A percentile compares a stretch with the other conserved stretches of the same genome.
phyloP scores from a whole-genome alignment of 805 yeast species.

The Metschnikowia santaceciliae region DNA sequence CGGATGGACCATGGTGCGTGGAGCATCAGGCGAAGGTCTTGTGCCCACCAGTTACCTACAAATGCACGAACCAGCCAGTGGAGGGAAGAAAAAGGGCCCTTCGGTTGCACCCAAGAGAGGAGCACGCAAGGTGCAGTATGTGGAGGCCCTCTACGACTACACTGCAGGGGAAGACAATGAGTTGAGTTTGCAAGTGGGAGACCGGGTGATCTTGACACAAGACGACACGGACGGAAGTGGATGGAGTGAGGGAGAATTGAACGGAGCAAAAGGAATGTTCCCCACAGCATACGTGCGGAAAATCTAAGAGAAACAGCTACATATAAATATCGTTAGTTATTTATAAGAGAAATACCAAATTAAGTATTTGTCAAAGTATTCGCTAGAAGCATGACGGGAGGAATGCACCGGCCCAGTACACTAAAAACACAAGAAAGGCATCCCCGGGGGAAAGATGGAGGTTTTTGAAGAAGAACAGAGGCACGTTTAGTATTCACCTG shows the following conservation, averaged over 20 bases:
- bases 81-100: constrained; percentile 57
- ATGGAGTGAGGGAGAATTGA: constrained; percentile 89
- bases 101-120: constrained; percentile 77
- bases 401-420: constrained; percentile 16
- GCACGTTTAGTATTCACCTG: constrained; percentile 40
- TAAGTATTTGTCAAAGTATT: constrained; percentile 20
- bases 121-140: constrained; percentile 58
- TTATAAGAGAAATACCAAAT: constrained; percentile 21
- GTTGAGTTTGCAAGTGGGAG: constrained; percentile 67
- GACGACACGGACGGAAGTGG: constrained; percentile 70
- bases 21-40: constrained; percentile 55
- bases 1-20: constrained; percentile 77
- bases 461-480: constrained; percentile 7
- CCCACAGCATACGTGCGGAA: constrained; percentile 71
- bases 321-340: constrained; percentile 16
- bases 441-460: constrained; percentile 13
- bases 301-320: constrained; percentile 17
- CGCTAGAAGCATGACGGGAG: constrained; percentile 19
- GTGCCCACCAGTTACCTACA: constrained; percentile 83
- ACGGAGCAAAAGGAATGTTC: constrained; percentile 63
- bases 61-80: constrained; percentile 10
- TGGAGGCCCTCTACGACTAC: constrained; percentile 73
- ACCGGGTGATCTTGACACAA: constrained; percentile 57
- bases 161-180: constrained; percentile 79
- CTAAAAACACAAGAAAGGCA: constrained; percentile 18